phyloP scores from a whole-genome alignment of 1,284 basidiomycete species.

The Hemileia vastatrix region DNA sequence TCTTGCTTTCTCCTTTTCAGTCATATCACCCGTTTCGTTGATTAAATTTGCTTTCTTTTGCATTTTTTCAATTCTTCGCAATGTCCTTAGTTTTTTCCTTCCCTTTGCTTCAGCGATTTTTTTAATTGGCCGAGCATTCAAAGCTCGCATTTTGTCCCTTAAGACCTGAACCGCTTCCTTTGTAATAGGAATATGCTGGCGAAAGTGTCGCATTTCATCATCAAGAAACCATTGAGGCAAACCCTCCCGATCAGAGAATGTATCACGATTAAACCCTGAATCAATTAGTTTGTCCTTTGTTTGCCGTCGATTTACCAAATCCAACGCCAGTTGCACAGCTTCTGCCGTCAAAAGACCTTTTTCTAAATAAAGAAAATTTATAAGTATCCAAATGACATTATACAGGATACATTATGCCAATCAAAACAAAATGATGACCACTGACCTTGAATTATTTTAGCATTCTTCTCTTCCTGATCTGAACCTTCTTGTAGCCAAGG shows the following conservation, averaged over 20 bases:
- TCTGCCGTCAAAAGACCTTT: slow-evolving; percentile 80
- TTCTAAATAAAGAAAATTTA: slow-evolving; percentile 50
- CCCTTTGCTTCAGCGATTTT: slow-evolving; percentile 98
- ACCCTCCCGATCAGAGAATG: slow-evolving; percentile 75
- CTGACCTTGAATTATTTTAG: slow-evolving; percentile 59
- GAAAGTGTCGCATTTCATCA: slow-evolving; percentile 88
- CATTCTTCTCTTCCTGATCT: slow-evolving; percentile 29
- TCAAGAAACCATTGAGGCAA: slow-evolving; percentile 96
- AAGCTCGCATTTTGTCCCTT: slow-evolving; percentile 77
- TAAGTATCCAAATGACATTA: neutral
- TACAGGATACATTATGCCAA: neutral
- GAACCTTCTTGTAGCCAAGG: slow-evolving; percentile 18
- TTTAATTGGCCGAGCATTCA: slow-evolving; percentile 97
- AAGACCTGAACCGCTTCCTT: slow-evolving; percentile 86
- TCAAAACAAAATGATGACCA: too few species aligned
- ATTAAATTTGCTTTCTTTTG: slow-evolving; percentile 95
- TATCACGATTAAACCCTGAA: slow-evolving; percentile 87
- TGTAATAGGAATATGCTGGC: slow-evolving; percentile 86
- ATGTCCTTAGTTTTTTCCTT: slow-evolving; percentile 85
- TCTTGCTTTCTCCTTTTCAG: slow-evolving; percentile 86
- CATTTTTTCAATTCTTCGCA: slow-evolving; percentile 76
- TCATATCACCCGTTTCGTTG: slow-evolving; percentile 77
- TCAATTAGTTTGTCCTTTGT: slow-evolving; percentile 84
- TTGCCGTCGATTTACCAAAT: slow-evolving; percentile 80
- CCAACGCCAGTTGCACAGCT: slow-evolving; percentile 82